These are phyloP conservation scores for Ogataea methanolica DNA, from an alignment of 805 yeast genomes.

Conservation along the genomic window DNA sequence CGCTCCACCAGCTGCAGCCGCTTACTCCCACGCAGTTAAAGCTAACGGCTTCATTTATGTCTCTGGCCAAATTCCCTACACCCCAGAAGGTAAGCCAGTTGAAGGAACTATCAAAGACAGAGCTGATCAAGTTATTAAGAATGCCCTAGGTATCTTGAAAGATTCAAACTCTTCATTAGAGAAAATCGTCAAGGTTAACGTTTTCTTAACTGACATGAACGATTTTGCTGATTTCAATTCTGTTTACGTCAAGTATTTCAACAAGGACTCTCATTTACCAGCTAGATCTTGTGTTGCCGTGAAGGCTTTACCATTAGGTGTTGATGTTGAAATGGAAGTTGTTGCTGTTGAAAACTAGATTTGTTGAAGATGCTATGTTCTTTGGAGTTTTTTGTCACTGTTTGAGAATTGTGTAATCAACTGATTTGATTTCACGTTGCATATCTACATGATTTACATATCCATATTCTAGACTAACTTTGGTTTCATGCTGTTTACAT, in stretches of 20 bases:
- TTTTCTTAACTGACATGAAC: slow-evolving; percentile 87
- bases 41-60: slow-evolving; percentile 86
- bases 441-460: too few species aligned
- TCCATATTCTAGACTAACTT: too few species aligned
- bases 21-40: slow-evolving; percentile 94
- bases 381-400: too few species aligned
- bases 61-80: slow-evolving; percentile 93
- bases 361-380: neutral
- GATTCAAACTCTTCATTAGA: slow-evolving; percentile 83
- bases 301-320: slow-evolving; percentile 82
- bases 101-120: slow-evolving; percentile 73
- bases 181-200: slow-evolving; percentile 80
- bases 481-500: too few species aligned
- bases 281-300: slow-evolving; percentile 99
- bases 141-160: slow-evolving; percentile 66
- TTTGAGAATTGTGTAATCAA: too few species aligned
- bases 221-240: slow-evolving; percentile 81
- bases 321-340: slow-evolving; percentile 85
- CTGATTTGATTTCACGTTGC: too few species aligned
- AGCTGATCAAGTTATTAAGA: slow-evolving; percentile 69
- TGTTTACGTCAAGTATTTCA: slow-evolving; percentile 77
- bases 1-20: slow-evolving; percentile 97
- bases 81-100: slow-evolving; percentile 74
- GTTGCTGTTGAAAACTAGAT: slow-evolving; percentile 66
- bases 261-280: slow-evolving; percentile 60